Conservation (phyloP, 768 basidiomycete species). For the Podaxis rugospora region DNA sequence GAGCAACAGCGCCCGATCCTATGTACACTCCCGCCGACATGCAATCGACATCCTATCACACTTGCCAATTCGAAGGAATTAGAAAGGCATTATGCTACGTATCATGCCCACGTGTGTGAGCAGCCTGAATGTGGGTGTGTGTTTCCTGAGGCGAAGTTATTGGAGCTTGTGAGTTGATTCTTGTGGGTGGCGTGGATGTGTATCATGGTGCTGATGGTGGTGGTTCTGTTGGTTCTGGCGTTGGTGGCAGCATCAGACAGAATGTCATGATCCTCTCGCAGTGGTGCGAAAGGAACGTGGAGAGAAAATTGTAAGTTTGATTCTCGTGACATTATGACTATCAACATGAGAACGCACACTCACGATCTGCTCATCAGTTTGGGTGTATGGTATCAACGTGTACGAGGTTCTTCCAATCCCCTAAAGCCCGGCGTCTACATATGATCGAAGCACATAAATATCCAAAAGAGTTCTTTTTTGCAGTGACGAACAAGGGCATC, state of each 20-base stretch:
- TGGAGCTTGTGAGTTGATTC: slow-evolving; percentile 66
- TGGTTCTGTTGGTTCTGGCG: background rate
- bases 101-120: slow-evolving; percentile 82
- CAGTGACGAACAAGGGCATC: slow-evolving; percentile 87
- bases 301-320: slow-evolving; percentile 71
- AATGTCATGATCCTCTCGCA: slow-evolving; percentile 87
- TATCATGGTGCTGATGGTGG: background rate
- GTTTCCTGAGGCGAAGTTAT: slow-evolving; percentile 76
- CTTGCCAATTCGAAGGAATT: slow-evolving; percentile 65
- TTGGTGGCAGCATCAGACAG: slow-evolving; percentile 63
- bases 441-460: slow-evolving; percentile 79
- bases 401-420: slow-evolving; percentile 58
- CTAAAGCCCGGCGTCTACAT: slow-evolving; percentile 75
- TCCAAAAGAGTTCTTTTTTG: slow-evolving; percentile 88
- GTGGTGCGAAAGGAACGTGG: slow-evolving; percentile 72
- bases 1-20: slow-evolving; percentile 18
- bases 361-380: slow-evolving; percentile 42
- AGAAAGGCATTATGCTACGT: slow-evolving; percentile 79
- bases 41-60: slow-evolving; percentile 61
- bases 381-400: slow-evolving; percentile 69
- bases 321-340: background rate
- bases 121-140: slow-evolving; percentile 66
- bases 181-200: slow-evolving; percentile 1
- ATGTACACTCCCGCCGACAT: slow-evolving; percentile 82
- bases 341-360: slow-evolving; percentile 11